These are phyloP conservation scores for Schrenkiella parvula DNA, from an alignment of 345 rosid genomes.

Conservation along the genomic window DNA sequence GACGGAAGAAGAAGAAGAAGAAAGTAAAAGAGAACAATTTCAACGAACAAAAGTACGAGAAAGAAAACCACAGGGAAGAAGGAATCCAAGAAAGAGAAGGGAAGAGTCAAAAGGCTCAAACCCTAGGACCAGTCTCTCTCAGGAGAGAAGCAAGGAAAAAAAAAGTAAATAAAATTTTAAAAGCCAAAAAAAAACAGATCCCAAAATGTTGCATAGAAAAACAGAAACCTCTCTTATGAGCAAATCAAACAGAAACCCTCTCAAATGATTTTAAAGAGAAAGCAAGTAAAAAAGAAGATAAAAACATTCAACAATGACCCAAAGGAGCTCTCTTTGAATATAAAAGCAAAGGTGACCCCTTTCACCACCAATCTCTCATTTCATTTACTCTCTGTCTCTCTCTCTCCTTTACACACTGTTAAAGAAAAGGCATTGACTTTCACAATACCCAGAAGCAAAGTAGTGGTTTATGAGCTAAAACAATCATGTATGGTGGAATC, in stretches of 20 bases:
- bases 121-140: conserved; percentile 50
- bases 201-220: conserved; percentile 35
- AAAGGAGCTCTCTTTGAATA: conserved; percentile 20
- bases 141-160: not conserved
- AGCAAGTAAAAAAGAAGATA: not conserved
- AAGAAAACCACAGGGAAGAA: conserved; percentile 29
- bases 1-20: conserved; percentile 33
- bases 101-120: conserved; percentile 44
- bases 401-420: conserved; percentile 38
- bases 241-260: too few species aligned
- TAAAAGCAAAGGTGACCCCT: conserved; percentile 40
- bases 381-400: conserved; percentile 34
- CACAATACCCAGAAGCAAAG: conserved; percentile 21
- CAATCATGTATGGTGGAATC: conserved; percentile 6
- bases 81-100: conserved; percentile 40
- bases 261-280: too few species aligned
- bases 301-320: not conserved
- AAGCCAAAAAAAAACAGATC: conserved; percentile 41
- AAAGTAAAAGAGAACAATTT: conserved; percentile 19
- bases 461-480: conserved; percentile 12
- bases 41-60: conserved; percentile 28
- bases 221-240: conserved; percentile 8
- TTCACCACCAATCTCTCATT: conserved; percentile 31
- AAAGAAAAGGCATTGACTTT: conserved; percentile 66
- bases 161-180: not conserved